A percentile compares a stretch with the other conserved stretches of the same genome.
Evolutionary conservation across 306 rosid genomes (phyloP).

Genomic region (Citrullus colocynthis): DNA sequence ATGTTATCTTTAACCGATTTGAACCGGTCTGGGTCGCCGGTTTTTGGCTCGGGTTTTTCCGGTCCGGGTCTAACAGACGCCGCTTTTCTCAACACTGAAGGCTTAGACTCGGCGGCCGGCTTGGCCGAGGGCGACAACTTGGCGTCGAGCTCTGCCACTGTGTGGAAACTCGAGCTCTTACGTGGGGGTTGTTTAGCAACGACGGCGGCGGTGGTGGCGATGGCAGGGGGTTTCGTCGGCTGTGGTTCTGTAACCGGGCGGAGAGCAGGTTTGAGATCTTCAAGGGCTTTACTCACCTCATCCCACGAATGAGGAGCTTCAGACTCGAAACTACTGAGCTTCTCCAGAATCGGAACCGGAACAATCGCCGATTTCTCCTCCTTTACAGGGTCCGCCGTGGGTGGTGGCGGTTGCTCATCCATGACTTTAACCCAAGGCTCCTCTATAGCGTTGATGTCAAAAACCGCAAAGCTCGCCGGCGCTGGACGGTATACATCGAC

Average conservation of each 20-base stretch:
- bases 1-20: slow-evolving; percentile 47
- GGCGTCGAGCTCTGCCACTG: slow-evolving; percentile 61
- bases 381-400: not conserved
- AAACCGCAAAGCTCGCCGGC: slow-evolving; percentile 72
- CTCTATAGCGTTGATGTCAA: slow-evolving; percentile 60
- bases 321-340: slow-evolving; percentile 45
- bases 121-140: slow-evolving; percentile 22
- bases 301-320: slow-evolving; percentile 76
- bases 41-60: not conserved
- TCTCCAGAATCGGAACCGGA: slow-evolving; percentile 47
- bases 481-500: slow-evolving; percentile 46
- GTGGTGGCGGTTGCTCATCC: not conserved
- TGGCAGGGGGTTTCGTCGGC: not conserved
- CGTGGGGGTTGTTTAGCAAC: slow-evolving; percentile 11
- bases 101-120: not conserved
- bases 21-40: not conserved
- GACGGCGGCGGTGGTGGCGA: not conserved
- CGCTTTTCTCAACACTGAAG: slow-evolving; percentile 11
- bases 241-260: not conserved
- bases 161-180: slow-evolving; percentile 54
- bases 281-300: slow-evolving; percentile 55
- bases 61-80: slow-evolving; percentile 2
- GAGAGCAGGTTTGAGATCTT: slow-evolving; percentile 44
- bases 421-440: slow-evolving; percentile 64
- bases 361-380: slow-evolving; percentile 24